Evolutionary conservation across 2,329 filamentous ascomycete species (phyloP), one percentile per base, ranked within the genome.

Genomic region (Arthrinium puccinioides): DNA sequence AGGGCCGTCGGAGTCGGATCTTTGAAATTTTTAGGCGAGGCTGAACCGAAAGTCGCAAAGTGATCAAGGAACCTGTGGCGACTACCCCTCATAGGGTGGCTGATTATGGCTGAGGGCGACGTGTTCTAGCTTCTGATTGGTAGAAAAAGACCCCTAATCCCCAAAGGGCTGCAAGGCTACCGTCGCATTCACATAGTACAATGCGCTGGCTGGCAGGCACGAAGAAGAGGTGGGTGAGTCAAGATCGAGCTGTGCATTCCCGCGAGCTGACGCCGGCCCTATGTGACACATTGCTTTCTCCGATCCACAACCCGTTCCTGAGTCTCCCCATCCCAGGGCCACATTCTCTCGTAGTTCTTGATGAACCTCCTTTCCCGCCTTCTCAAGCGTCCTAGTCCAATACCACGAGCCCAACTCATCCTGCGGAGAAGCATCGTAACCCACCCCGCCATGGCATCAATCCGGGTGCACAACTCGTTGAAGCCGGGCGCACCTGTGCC

Each of bases 381-480:
- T 39, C 36, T 46, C 32, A 52, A 46, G 42, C 37, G 54, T 40
- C 44, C 55, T 43, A 48, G 56, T 46, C 43, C 51, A 41, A 45
- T 28, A 13, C 21, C 28, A 36, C 43, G 26, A 46, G 42, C 40
- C 46, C 49, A 38, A 51, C 48, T 49, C 49, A 46, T 54, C 25
- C 29, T 41, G 11, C 39, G 34, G 33, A 52, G 61, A 54, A 40
- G 48, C 44, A 58, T 63, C 42, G 49, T 54, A 50, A 63, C 59
- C 39, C 44, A 55, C 44, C 46, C 53, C 51, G 54, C 51, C 51
- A 71, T 74, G 70, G 67, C 69, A 51, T 63, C 76, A 32, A 67
- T 94, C 50, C 82, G 79, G 55, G 70, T 94, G 47, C 87, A 82
- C 69, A 94, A 92, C 63, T 88, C 84, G 6, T 67, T 94, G 52